A percentile compares a stretch with the other conserved stretches of the same genome.
Evolutionary conservation across 2,329 filamentous ascomycete genomes (phyloP).

Genomic region (Ophiocordyceps camponoti-leonardi): DNA sequence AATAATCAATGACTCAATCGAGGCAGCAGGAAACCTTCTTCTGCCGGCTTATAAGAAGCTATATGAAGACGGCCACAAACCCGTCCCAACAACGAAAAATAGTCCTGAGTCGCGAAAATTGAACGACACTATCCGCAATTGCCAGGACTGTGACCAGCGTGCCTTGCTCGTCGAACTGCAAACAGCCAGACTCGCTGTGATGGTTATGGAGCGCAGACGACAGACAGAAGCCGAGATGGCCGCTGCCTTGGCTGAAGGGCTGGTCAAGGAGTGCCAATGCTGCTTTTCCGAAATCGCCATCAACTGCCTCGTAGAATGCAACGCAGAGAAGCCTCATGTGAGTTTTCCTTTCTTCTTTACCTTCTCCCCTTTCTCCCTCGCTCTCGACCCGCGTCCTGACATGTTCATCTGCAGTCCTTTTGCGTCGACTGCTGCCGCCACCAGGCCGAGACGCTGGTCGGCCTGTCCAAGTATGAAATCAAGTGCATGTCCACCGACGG

Average conservation of each 20-base stretch:
- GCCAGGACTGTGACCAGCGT: background rate
- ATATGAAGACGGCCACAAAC: background rate
- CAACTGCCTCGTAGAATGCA: conserved; percentile 53
- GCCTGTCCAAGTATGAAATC: conserved; percentile 49
- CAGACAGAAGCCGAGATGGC: conserved; percentile 21
- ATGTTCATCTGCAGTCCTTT: conserved; percentile 32
- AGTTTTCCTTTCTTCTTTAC: conserved; percentile 1
- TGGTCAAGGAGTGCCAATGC: conserved; percentile 51
- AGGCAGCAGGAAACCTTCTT: background rate
- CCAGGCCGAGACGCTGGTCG: conserved; percentile 52
- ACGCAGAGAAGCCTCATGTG: conserved; percentile 35
- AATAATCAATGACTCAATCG: background rate
- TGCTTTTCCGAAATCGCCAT: conserved; percentile 52
- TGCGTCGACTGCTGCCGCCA: conserved; percentile 48
- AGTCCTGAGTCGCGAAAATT: background rate
- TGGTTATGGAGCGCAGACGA: conserved; percentile 5
- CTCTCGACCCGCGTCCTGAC: background rate
- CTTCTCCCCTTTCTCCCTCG: background rate
- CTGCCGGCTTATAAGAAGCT: background rate
- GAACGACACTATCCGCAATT: conserved; percentile 1
- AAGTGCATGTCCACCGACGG: conserved; percentile 53
- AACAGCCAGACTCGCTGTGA: conserved; percentile 4
- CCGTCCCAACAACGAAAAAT: background rate
- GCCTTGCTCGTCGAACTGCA: conserved; percentile 7
- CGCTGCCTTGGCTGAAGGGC: conserved; percentile 27